Percentiles rank a stretch among this genome's conserved stretches.
Conservation (phyloP, 1,284 basidiomycete species). For the Tylopilus sp. region DNA sequence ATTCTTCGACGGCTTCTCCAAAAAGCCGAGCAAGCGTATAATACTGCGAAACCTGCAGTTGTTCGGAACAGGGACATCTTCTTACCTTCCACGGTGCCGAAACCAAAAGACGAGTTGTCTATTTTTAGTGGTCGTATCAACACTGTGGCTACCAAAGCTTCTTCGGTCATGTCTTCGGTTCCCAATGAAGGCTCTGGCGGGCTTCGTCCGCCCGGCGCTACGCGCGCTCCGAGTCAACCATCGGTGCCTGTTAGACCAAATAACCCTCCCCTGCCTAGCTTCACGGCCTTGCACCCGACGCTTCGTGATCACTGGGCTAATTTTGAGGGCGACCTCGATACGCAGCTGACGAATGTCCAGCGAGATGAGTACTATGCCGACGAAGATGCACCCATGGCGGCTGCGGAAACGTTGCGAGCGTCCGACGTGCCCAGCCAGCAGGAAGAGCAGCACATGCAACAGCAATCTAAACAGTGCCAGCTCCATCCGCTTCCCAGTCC, state of each 20-base stretch:
- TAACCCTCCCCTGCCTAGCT: constrained; percentile 21
- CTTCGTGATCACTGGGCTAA: constrained; percentile 55
- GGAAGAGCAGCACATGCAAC: not conserved
- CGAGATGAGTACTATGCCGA: constrained; percentile 36
- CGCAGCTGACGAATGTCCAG: constrained; percentile 48
- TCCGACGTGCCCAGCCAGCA: not conserved
- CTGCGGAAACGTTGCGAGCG: constrained; percentile 12
- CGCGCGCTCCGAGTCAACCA: not conserved
- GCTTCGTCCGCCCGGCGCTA: not conserved
- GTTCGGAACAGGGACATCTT: constrained; percentile 54
- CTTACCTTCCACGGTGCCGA: constrained; percentile 39
- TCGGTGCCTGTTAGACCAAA: not conserved
- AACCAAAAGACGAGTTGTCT: constrained; percentile 56
- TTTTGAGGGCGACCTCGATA: constrained; percentile 56
- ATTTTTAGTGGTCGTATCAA: constrained; percentile 72
- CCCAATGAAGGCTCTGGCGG: constrained; percentile 6
- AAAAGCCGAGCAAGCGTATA: constrained; percentile 56
- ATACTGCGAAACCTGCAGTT: constrained; percentile 43
- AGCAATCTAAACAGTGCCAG: constrained; percentile 10
- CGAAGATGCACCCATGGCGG: constrained; percentile 35
- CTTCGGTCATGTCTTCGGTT: constrained; percentile 15
- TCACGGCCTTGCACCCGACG: constrained; percentile 54
- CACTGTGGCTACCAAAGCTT: constrained; percentile 47
- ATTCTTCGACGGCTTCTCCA: constrained; percentile 55
- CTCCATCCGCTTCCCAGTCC: constrained; percentile 19